These are phyloP conservation scores for Ophidiomyces ophidiicola DNA, from an alignment of 2,329 filamentous ascomycete species.

Conservation along the genomic window DNA sequence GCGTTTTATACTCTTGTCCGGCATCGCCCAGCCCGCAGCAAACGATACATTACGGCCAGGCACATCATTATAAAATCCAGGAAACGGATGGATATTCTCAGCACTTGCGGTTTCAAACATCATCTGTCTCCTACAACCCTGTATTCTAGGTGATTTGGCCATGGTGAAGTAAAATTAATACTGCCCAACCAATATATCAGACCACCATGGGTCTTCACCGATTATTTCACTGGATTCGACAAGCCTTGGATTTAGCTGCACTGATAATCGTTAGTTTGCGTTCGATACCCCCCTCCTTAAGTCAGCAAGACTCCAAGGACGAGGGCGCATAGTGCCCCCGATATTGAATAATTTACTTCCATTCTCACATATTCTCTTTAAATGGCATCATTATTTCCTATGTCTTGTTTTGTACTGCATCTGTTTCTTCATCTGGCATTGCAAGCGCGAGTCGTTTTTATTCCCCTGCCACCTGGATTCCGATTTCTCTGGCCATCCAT, in stretches of 20 bases:
- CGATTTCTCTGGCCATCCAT: conserved; percentile 13
- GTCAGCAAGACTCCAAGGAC: conserved; percentile 17
- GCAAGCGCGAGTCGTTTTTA: conserved; percentile 34
- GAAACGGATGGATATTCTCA: conserved; percentile 25
- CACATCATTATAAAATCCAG: conserved; percentile 28
- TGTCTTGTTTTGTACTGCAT: conserved; percentile 14
- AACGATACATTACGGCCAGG: conserved; percentile 27
- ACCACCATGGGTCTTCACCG: too few species aligned
- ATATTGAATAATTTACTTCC: conserved; percentile 16
- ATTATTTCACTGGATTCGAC: too few species aligned
- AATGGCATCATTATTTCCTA: conserved; percentile 23
- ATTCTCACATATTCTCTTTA: conserved; percentile 22
- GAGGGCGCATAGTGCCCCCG: conserved; percentile 17
- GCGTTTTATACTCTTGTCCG: conserved; percentile 22
- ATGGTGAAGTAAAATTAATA: background rate
- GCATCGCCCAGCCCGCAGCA: conserved; percentile 29
- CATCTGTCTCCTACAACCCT: conserved; percentile 26
- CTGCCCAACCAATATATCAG: too few species aligned
- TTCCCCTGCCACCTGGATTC: too few species aligned
- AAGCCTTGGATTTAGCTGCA: too few species aligned
- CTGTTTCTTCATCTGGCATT: conserved; percentile 34
- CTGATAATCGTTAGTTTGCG: too few species aligned
- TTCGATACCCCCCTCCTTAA: too few species aligned
- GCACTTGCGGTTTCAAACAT: conserved; percentile 24
- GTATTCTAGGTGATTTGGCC: conserved; percentile 13